These are phyloP conservation scores for Chlorella vulgaris DNA, from an alignment of 139 green algal genomes.

Conservation along the genomic window DNA sequence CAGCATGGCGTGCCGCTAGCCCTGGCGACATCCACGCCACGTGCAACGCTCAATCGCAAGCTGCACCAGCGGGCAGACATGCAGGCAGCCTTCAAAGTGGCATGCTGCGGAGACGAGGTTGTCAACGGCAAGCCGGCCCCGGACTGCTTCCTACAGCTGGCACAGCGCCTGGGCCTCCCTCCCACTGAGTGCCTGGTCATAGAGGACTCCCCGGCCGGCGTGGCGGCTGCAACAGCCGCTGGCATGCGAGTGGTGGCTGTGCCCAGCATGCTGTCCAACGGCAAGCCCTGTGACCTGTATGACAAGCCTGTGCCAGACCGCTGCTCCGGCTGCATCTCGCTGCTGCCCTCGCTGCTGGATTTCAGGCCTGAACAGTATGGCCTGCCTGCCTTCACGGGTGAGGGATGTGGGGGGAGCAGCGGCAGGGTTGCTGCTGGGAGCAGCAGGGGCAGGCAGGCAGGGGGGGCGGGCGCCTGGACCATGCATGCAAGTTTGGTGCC, in stretches of 20 bases:
- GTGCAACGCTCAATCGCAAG: constrained; percentile 68
- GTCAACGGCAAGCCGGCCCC: constrained; percentile 83
- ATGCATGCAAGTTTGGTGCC: too few relatives aligned
- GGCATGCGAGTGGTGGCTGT: constrained; percentile 86
- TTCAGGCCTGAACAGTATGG: constrained; percentile 69
- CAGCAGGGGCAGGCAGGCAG: too few relatives aligned
- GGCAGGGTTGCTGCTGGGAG: background rate
- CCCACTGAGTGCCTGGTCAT: constrained; percentile 77
- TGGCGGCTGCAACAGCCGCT: constrained; percentile 71
- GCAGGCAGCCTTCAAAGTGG: constrained; percentile 39
- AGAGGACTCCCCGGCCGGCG: constrained; percentile 84
- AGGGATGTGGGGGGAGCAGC: background rate
- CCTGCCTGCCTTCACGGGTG: constrained; percentile 77
- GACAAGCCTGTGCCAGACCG: constrained; percentile 15
- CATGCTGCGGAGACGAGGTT: constrained; percentile 78
- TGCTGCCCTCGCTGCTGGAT: constrained; percentile 83
- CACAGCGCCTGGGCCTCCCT: constrained; percentile 51
- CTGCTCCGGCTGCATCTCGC: constrained; percentile 17
- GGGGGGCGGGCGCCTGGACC: background rate
- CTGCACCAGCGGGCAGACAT: constrained; percentile 34
- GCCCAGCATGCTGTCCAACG: constrained; percentile 61
- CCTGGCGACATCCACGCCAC: constrained; percentile 78
- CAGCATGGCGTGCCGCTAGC: constrained; percentile 61
- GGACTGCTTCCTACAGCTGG: constrained; percentile 82
- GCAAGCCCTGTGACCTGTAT: constrained; percentile 27